phyloP scores from a whole-genome alignment of 202 grass and related monocot species.

The Musa balbisiana region DNA sequence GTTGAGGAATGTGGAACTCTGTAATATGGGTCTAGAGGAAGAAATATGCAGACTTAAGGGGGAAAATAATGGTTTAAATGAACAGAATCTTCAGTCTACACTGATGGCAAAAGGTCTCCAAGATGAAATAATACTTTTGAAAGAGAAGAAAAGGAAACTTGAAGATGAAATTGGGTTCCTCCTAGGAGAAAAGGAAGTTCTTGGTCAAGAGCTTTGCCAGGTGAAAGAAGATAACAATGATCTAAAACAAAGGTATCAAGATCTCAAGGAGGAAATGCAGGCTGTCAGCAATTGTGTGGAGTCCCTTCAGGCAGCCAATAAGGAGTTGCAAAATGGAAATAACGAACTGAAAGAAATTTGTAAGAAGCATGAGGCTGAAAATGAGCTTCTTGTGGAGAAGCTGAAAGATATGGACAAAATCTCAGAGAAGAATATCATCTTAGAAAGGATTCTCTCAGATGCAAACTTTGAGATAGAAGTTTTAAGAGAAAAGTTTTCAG shows the following conservation, averaged over 20 bases:
- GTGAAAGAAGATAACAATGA: conserved; percentile 62
- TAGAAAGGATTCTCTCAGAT: conserved; percentile 56
- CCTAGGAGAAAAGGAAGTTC: conserved; percentile 62
- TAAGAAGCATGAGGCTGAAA: conserved; percentile 71
- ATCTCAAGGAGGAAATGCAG: conserved; percentile 43
- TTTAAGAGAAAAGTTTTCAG: conserved; percentile 34
- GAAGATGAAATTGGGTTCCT: conserved; percentile 51
- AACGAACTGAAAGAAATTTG: conserved; percentile 74
- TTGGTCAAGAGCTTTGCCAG: conserved; percentile 54
- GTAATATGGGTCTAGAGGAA: conserved; percentile 41
- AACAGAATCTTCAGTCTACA: conserved; percentile 57
- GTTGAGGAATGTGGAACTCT: conserved; percentile 35
- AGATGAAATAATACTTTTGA: conserved; percentile 41
- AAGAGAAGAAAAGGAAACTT: conserved; percentile 57
- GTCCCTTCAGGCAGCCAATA: conserved; percentile 35
- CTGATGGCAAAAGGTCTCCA: conserved; percentile 44
- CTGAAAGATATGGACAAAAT: conserved; percentile 47
- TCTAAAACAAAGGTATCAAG: conserved; percentile 41
- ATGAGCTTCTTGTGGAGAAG: conserved; percentile 55
- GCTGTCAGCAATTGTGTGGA: conserved; percentile 31
- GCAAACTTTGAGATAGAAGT: conserved; percentile 48
- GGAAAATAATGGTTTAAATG: conserved; percentile 52
- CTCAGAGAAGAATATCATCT: conserved; percentile 58
- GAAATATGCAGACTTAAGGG: conserved; percentile 49
- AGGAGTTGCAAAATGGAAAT: conserved; percentile 50